A percentile compares a stretch with the other conserved stretches of the same genome.
These are phyloP conservation scores for Solanum rostratum DNA, from an alignment of 257 asterid species.

Conservation along the genomic window DNA sequence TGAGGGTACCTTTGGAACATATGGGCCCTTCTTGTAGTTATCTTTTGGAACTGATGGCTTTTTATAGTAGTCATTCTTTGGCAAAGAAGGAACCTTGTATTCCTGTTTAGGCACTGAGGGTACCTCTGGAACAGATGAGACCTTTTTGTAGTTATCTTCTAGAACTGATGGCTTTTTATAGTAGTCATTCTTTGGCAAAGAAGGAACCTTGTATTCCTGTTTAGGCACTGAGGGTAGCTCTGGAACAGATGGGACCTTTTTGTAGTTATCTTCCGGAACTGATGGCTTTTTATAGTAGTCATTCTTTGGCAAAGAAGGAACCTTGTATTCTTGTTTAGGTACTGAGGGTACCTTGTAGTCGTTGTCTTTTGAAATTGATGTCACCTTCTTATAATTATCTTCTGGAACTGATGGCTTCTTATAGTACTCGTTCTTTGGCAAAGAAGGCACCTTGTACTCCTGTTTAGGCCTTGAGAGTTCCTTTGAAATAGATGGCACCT, in stretches of 20 bases:
- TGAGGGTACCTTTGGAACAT: neutral
- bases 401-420: neutral
- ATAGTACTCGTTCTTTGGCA: neutral
- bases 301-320: neutral
- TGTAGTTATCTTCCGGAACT: neutral
- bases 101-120: neutral
- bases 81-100: neutral
- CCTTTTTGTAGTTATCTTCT: neutral
- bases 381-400: neutral
- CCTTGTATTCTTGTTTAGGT: neutral
- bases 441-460: neutral
- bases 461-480: neutral
- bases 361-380: neutral
- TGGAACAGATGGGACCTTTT: neutral
- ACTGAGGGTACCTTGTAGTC: neutral
- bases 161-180: neutral
- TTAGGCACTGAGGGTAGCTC: neutral
- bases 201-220: neutral
- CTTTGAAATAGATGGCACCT: neutral
- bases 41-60: neutral
- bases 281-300: neutral
- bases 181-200: neutral
- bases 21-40: neutral
- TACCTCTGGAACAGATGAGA: neutral
- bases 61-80: neutral